phyloP scores from a whole-genome alignment of 768 basidiomycete genomes.

The Suillus weaverae region DNA sequence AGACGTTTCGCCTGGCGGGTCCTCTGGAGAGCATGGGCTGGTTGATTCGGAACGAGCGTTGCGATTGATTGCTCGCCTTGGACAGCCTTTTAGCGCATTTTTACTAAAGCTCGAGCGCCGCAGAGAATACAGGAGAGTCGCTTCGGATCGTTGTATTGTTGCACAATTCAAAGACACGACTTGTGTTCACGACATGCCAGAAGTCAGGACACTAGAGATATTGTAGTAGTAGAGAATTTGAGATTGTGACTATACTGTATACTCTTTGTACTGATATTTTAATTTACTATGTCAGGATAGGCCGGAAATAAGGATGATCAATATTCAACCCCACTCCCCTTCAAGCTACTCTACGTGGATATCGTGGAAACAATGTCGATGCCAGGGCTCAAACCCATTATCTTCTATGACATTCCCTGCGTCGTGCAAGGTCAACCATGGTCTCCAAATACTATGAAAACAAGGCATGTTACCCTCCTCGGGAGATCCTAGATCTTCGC shows the following conservation, averaged over 20 bases:
- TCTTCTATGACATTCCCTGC: slow-evolving; percentile 39
- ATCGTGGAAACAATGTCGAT: slow-evolving; percentile 11
- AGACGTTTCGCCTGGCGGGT: neutral
- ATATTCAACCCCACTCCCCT: too few species aligned
- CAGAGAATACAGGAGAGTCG: neutral
- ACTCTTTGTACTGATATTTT: too few species aligned
- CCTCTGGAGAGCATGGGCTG: neutral
- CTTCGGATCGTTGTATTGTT: neutral
- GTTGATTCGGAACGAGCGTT: neutral
- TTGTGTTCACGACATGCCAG: neutral
- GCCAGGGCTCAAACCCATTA: slow-evolving; percentile 22
- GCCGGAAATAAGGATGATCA: too few species aligned
- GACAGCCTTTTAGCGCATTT: neutral
- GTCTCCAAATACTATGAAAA: slow-evolving; percentile 41
- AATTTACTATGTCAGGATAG: too few species aligned
- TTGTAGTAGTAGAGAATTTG: neutral
- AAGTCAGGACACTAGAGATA: neutral
- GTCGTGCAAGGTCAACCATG: slow-evolving; percentile 29
- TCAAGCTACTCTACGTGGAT: neutral
- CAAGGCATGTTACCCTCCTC: slow-evolving; percentile 25
- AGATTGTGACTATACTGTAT: neutral
- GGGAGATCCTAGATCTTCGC: neutral
- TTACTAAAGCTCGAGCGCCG: neutral
- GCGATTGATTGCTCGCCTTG: neutral
- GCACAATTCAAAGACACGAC: neutral